A percentile compares a stretch with the other conserved stretches of the same genome.
Evolutionary conservation across 2,329 filamentous ascomycete species (phyloP).

Genomic region (Paracoccidioides brasiliensis): DNA sequence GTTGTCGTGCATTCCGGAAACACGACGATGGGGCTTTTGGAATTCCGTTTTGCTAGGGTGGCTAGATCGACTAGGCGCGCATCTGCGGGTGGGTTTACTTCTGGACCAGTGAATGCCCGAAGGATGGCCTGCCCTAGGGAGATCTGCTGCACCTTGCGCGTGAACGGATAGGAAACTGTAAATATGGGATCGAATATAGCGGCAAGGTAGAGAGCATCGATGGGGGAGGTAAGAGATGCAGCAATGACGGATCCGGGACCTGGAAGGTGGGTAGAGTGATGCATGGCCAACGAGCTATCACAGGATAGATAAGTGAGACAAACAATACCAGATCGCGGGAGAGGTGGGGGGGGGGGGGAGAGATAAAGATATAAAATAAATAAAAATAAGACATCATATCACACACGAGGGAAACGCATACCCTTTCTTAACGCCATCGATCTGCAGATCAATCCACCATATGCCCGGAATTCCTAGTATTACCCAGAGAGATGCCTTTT

Average conservation of each 20-base stretch:
- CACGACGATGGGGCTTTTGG: constrained; percentile 63
- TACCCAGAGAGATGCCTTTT: constrained; percentile 78
- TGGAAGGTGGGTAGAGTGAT: constrained; percentile 61
- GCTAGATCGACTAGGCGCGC: constrained; percentile 47
- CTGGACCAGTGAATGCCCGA: constrained; percentile 54
- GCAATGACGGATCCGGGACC: constrained; percentile 71
- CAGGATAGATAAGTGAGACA: background rate
- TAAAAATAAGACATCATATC: background rate
- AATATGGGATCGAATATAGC: constrained; percentile 96
- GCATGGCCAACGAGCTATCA: constrained; percentile 54
- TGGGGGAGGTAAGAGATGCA: constrained; percentile 78
- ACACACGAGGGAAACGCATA: constrained; percentile 26
- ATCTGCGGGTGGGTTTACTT: constrained; percentile 33
- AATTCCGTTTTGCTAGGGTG: constrained; percentile 53
- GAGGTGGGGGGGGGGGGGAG: background rate
- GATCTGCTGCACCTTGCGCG: constrained; percentile 60
- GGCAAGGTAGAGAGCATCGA: constrained; percentile 87
- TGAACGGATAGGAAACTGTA: constrained; percentile 67
- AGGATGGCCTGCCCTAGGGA: constrained; percentile 63
- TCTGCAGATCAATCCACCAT: constrained; percentile 97
- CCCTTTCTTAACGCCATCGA: constrained; percentile 90
- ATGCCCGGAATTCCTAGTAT: constrained; percentile 81
- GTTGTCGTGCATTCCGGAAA: constrained; percentile 93
- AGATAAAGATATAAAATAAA: background rate
- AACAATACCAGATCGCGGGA: background rate